phyloP scores from a whole-genome alignment of 108 stramenopile species.

The Bacterosira constricta region DNA sequence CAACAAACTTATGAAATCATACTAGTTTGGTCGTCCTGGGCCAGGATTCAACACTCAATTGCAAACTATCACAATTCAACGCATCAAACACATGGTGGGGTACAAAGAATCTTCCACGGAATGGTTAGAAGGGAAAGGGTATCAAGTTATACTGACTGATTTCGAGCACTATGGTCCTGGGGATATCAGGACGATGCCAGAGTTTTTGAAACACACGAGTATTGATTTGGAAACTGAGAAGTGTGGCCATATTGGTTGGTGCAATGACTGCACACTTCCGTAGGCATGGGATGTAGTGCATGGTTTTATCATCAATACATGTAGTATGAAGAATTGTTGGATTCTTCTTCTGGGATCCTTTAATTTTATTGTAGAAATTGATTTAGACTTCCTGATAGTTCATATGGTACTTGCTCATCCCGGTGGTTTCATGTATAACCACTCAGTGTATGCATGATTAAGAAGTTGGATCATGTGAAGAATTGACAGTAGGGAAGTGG shows the following conservation, averaged over 20 bases:
- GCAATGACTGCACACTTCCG: slow-evolving; percentile 49
- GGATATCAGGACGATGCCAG: slow-evolving; percentile 52
- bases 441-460: no score
- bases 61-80: slow-evolving; percentile 52
- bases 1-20: no score
- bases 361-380: no score
- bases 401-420: no score
- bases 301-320: no score
- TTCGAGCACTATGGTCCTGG: slow-evolving; percentile 68
- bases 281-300: no score
- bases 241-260: slow-evolving; percentile 63
- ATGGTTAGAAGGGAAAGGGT: slow-evolving; percentile 34
- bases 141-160: slow-evolving; percentile 45
- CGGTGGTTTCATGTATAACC: no score
- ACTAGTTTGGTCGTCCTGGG: slow-evolving; percentile 66
- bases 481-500: no score
- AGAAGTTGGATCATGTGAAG: no score
- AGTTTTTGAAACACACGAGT: slow-evolving; percentile 61
- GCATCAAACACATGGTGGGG: slow-evolving; percentile 78
- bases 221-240: slow-evolving; percentile 57
- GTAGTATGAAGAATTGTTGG: no score
- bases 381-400: no score
- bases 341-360: no score
- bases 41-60: slow-evolving; percentile 51
- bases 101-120: slow-evolving; percentile 56